Conservation (phyloP, 805 yeast genomes). For the Sungouiella thailandica region DNA sequence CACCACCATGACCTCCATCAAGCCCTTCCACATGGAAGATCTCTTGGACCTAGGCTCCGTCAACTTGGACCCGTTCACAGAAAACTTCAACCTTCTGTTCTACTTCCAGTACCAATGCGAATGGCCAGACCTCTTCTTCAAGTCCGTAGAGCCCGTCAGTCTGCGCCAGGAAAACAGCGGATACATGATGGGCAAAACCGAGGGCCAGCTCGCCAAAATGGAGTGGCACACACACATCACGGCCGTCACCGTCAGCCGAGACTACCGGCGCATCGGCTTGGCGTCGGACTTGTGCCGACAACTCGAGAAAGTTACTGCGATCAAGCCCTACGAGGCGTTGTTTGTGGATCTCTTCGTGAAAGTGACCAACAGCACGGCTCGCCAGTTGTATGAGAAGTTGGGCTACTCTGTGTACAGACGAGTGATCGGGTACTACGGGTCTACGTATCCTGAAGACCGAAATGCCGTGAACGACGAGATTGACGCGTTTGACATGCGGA, state of each 20-base stretch:
- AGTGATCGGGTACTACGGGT: constrained; percentile 83
- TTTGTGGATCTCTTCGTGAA: constrained; percentile 91
- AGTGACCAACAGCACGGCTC: constrained; percentile 76
- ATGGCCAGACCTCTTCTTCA: constrained; percentile 90
- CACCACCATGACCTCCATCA: constrained; percentile 70
- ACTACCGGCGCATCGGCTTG: constrained; percentile 77
- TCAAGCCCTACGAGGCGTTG: constrained; percentile 69
- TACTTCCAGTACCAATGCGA: constrained; percentile 75
- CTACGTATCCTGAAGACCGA: constrained; percentile 42
- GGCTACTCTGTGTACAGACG: constrained; percentile 84
- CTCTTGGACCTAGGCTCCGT: constrained; percentile 66
- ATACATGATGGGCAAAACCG: constrained; percentile 95
- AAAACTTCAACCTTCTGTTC: constrained; percentile 80
- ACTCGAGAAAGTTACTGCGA: constrained; percentile 65
- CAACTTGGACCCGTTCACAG: constrained; percentile 86
- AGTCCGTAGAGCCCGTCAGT: constrained; percentile 45
- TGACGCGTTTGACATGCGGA: constrained; percentile 89
- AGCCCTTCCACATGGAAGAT: constrained; percentile 86
- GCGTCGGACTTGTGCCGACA: constrained; percentile 77
- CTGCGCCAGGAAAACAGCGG: constrained; percentile 42
- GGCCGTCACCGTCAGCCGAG: constrained; percentile 85
- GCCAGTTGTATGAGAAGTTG: constrained; percentile 75
- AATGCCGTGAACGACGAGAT: constrained; percentile 54
- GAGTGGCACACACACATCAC: constrained; percentile 98
- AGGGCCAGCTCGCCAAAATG: constrained; percentile 57